These are phyloP conservation scores for Paramyrothecium sp. DNA, from an alignment of 2,329 filamentous ascomycete species.

Conservation along the genomic window DNA sequence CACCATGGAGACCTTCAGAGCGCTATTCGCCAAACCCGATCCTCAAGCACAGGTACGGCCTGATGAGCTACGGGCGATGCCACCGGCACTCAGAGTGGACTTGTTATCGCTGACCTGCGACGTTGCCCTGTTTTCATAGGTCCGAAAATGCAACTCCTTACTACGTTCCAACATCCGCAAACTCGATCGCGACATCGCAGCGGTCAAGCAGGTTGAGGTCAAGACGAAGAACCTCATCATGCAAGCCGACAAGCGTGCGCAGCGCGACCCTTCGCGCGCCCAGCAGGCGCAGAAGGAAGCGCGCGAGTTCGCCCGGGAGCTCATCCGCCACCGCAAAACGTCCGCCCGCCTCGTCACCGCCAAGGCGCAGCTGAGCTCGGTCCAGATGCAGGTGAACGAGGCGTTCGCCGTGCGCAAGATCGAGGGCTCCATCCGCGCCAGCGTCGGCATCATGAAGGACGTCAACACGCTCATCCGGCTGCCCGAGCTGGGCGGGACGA, in stretches of 20 bases:
- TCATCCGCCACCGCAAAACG: slow-evolving; percentile 79
- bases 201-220: slow-evolving; percentile 73
- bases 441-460: slow-evolving; percentile 94
- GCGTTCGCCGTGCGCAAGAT: slow-evolving; percentile 95
- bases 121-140: slow-evolving; percentile 48
- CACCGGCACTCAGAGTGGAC: neutral
- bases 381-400: slow-evolving; percentile 97
- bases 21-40: slow-evolving; percentile 88
- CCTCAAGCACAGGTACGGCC: slow-evolving; percentile 81
- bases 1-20: slow-evolving; percentile 81
- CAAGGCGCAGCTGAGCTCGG: slow-evolving; percentile 87
- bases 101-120: slow-evolving; percentile 3
- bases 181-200: slow-evolving; percentile 86
- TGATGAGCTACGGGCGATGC: neutral
- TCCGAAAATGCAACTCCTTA: slow-evolving; percentile 91
- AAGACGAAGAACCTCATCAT: slow-evolving; percentile 87
- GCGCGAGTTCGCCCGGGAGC: slow-evolving; percentile 83
- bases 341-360: slow-evolving; percentile 73
- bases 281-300: slow-evolving; percentile 80
- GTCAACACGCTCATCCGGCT: slow-evolving; percentile 83
- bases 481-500: slow-evolving; percentile 83
- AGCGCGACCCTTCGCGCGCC: slow-evolving; percentile 75
- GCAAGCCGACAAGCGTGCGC: slow-evolving; percentile 75
- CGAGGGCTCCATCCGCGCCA: slow-evolving; percentile 83
- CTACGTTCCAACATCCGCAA: slow-evolving; percentile 90